Conservation (phyloP, 2,329 filamentous ascomycete species). For the Nigrospora osmanthi region DNA sequence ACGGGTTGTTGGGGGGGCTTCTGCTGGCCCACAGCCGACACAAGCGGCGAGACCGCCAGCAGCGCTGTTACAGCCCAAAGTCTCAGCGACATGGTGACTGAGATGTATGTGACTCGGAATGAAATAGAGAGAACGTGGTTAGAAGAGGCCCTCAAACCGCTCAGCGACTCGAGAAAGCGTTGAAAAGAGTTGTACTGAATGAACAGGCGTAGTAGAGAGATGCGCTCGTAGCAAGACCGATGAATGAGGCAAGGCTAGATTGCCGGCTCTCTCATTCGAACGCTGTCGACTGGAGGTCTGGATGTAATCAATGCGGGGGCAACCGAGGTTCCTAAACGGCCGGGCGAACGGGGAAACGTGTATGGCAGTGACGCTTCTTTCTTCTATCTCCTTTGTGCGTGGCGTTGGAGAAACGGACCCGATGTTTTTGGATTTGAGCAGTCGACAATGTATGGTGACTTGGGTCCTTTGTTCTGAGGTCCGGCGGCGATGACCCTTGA, state of each 20-base stretch:
- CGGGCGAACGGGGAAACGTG: no score
- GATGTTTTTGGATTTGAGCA: no score
- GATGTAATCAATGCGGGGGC: neutral
- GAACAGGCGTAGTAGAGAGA: neutral
- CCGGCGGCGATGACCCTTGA: no score
- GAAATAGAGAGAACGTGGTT: slow-evolving; percentile 8
- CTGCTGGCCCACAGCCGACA: slow-evolving; percentile 16
- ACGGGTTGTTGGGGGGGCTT: slow-evolving; percentile 27
- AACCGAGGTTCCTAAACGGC: no score
- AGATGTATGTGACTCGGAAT: slow-evolving; percentile 3
- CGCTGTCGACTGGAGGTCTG: neutral
- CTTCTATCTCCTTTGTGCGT: no score
- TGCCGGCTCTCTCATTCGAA: neutral
- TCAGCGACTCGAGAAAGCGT: slow-evolving; percentile 18
- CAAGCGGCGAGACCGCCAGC: slow-evolving; percentile 14
- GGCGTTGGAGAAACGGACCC: no score
- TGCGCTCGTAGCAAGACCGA: neutral
- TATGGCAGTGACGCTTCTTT: no score
- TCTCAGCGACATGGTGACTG: slow-evolving; percentile 16
- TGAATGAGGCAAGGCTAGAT: neutral
- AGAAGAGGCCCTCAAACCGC: slow-evolving; percentile 14
- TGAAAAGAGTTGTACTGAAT: neutral
- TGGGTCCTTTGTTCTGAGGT: no score
- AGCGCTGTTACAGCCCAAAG: slow-evolving; percentile 15
- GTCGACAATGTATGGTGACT: no score